Base-by-base conservation (phyloP, 2,329 filamentous ascomycete species). In the Fusarium continuum region DNA sequence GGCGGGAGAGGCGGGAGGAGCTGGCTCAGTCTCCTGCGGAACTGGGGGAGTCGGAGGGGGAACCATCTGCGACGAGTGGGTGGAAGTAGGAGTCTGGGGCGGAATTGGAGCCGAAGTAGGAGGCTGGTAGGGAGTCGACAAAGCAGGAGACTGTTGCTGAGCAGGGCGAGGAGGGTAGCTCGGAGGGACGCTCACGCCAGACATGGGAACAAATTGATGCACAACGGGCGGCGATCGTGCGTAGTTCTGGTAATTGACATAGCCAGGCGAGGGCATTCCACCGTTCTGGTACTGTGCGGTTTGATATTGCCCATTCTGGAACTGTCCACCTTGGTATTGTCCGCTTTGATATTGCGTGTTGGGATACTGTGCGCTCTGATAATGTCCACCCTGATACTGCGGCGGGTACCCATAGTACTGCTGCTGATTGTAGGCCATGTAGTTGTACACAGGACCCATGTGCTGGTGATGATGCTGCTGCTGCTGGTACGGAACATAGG, bases 121-220 rank as follows among this genome's bases (percentile, higher is more conserved):
- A 72, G 83, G 78, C 72, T 87, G 82, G 77, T 87, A 82, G 61
- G 88, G 78, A 53, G 86, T 81, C 49, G 84, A 80, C 73, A 85
- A 75, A 43, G 77, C 80, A n/a, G 84, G 83, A 46, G 83, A 85
- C 26, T 79, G 78, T 51, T 83, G 80, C 32, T 65, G 62, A 59
- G 62, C 41, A 77, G 68, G 76, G 70, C 80, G 78, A 36, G 81
- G 79, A 47, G 81, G 70, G 72, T 85, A 86, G 77, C 72, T 75
- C 74, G 81, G 72, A 29, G 78, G 76, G 29, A 78, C 69, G 71
- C 73, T 79, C 51, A 79, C 75, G 45, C 77, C 81, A n/a, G 79
- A 78, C 74, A 85, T 81, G 41, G 82, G 82, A 34, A 80, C 78
- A 68, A 84, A 87, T 55, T 82, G 83, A 61, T 81, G 83, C 75